These are phyloP conservation scores for Xylaria intraflava DNA, from an alignment of 495 filamentous ascomycete species.

Conservation along the genomic window DNA sequence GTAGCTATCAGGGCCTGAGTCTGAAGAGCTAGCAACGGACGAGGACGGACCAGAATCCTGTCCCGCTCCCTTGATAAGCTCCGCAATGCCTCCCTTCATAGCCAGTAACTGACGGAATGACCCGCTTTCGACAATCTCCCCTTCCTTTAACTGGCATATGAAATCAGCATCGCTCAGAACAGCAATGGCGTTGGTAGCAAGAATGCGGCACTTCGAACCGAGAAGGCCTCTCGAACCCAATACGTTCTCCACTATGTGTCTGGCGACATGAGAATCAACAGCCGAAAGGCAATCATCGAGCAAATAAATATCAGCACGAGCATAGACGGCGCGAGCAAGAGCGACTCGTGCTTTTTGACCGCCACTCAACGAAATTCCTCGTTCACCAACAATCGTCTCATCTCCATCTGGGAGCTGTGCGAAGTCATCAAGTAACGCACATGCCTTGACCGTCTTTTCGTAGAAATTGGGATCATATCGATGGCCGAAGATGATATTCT, in stretches of 20 bases:
- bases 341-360: constrained; percentile 95
- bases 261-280: constrained; percentile 95
- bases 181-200: constrained; percentile 94
- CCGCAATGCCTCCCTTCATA: constrained; percentile 85
- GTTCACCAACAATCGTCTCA: constrained; percentile 92
- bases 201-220: constrained; percentile 77
- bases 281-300: constrained; percentile 92
- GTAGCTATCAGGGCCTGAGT: constrained; percentile 36
- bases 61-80: constrained; percentile 72
- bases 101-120: constrained; percentile 86
- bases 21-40: constrained; percentile 23
- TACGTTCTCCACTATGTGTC: constrained; percentile 90
- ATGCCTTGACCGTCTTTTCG: constrained; percentile 87
- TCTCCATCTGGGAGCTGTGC: constrained; percentile 90
- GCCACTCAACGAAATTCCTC: constrained; percentile 93
- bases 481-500: constrained; percentile 97
- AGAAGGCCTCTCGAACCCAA: constrained; percentile 81
- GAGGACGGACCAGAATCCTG: constrained; percentile 37
- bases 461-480: constrained; percentile 94
- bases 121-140: constrained; percentile 77
- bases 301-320: constrained; percentile 92
- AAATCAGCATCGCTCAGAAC: constrained; percentile 79
- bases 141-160: constrained; percentile 76
- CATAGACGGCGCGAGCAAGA: constrained; percentile 94
- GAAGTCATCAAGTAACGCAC: constrained; percentile 88